These are phyloP conservation scores for Elsinoe necatrix DNA, from an alignment of 2,329 filamentous ascomycete genomes.

Conservation along the genomic window DNA sequence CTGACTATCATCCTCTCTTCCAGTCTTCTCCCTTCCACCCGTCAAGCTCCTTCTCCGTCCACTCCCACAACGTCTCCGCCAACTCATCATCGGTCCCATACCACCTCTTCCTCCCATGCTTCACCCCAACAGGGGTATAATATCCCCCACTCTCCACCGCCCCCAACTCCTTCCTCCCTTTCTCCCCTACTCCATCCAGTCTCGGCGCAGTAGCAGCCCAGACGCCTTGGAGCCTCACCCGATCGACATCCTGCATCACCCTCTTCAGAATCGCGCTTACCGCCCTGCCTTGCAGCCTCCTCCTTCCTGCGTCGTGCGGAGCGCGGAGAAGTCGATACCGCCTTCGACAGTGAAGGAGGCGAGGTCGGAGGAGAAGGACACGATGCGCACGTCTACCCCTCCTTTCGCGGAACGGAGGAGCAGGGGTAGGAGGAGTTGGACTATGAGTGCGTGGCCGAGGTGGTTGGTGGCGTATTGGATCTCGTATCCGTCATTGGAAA, in stretches of 20 bases:
- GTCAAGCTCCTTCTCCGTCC: constrained; percentile 25
- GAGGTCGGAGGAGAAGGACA: constrained; percentile 17
- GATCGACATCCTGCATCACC: constrained; percentile 18
- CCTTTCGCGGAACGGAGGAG: constrained; percentile 14
- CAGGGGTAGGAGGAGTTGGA: constrained; percentile 18
- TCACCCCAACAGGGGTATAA: constrained; percentile 23
- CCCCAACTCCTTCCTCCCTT: background rate
- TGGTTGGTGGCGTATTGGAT: constrained; percentile 26
- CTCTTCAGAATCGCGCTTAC: constrained; percentile 16
- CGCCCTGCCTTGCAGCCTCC: constrained; percentile 28
- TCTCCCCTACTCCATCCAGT: background rate
- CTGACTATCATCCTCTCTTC: too few species aligned
- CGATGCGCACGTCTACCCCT: constrained; percentile 17
- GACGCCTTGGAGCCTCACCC: constrained; percentile 22
- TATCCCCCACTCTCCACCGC: constrained; percentile 23
- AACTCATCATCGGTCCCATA: constrained; percentile 19
- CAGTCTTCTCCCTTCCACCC: constrained; percentile 8
- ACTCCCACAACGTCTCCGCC: constrained; percentile 25
- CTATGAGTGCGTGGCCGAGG: constrained; percentile 26
- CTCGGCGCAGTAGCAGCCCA: constrained; percentile 22
- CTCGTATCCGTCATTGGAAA: constrained; percentile 24
- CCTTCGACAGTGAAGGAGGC: constrained; percentile 15
- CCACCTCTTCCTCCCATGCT: constrained; percentile 12
- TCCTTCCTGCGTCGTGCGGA: constrained; percentile 19
- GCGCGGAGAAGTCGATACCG: constrained; percentile 20